These are phyloP conservation scores for Osmanthus fragrans DNA, from an alignment of 257 asterid species.

Conservation along the genomic window DNA sequence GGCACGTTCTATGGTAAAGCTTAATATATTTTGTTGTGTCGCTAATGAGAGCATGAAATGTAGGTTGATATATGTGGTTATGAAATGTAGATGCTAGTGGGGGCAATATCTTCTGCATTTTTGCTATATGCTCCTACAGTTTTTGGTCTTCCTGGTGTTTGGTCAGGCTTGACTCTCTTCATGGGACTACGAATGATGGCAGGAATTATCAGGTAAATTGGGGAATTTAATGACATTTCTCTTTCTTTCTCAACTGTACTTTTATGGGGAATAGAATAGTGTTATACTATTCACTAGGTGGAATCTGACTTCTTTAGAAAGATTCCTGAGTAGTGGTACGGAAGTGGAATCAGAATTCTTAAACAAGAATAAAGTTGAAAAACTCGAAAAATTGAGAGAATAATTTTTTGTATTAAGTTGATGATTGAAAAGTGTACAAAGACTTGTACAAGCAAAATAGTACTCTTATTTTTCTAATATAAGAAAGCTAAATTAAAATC, in stretches of 20 bases:
- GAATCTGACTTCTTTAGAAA: background rate
- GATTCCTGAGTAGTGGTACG: background rate
- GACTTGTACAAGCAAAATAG: too few relatives aligned
- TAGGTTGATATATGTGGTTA: constrained; percentile 17
- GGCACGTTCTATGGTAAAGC: constrained; percentile 78
- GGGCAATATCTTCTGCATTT: constrained; percentile 71
- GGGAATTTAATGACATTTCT: background rate
- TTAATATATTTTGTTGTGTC: background rate
- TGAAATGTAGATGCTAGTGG: constrained; percentile 68
- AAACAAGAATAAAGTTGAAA: too few relatives aligned
- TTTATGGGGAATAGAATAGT: background rate
- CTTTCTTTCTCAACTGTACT: background rate
- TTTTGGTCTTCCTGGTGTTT: constrained; percentile 86
- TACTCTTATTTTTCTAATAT: too few relatives aligned
- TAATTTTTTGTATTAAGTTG: too few relatives aligned
- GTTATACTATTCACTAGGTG: background rate
- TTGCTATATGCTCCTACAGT: constrained; percentile 64
- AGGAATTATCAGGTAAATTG: constrained; percentile 73
- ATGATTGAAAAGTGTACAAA: too few relatives aligned
- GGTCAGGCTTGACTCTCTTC: constrained; percentile 88
- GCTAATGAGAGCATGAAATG: background rate
- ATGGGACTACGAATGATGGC: constrained; percentile 83
- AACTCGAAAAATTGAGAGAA: too few relatives aligned
- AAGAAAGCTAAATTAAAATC: too few relatives aligned
- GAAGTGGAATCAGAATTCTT: too few relatives aligned